A percentile compares a stretch with the other conserved stretches of the same genome.
Conservation (phyloP, 2,329 filamentous ascomycete species). For the Botrytis hyacinthi region DNA sequence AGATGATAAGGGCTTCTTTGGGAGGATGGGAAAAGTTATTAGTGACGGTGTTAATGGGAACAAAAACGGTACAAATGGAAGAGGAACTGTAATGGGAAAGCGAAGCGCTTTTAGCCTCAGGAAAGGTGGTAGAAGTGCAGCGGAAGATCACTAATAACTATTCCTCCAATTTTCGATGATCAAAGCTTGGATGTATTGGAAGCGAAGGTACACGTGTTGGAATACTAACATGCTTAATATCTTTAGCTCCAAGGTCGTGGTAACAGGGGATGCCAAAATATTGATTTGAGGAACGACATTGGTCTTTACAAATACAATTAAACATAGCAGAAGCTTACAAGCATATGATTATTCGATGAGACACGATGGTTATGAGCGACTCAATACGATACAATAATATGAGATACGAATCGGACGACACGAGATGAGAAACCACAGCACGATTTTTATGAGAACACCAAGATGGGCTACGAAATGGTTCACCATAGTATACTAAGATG, state of each 20-base stretch:
- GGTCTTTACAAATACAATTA: background rate
- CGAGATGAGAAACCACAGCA: background rate
- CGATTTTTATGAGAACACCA: slow-evolving; percentile 1
- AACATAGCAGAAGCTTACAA: background rate
- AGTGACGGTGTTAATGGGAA: slow-evolving; percentile 7
- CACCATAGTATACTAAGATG: background rate
- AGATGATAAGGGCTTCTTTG: slow-evolving; percentile 20
- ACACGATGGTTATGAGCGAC: background rate
- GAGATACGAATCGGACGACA: background rate
- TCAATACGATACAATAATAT: background rate
- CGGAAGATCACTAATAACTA: background rate
- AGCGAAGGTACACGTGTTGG: slow-evolving; percentile 5
- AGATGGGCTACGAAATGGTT: background rate
- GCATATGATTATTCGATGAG: background rate
- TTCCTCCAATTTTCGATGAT: background rate
- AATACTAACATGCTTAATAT: background rate
- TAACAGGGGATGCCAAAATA: background rate
- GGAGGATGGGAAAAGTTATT: slow-evolving; percentile 11
- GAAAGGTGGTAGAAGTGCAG: slow-evolving; percentile 10
- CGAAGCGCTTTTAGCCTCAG: slow-evolving; percentile 19
- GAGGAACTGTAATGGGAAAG: slow-evolving; percentile 18
- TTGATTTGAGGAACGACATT: background rate
- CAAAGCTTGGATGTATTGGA: slow-evolving; percentile 1
- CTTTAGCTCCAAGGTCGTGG: background rate
- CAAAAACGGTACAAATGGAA: background rate